Evolutionary conservation across 2,329 filamentous ascomycete genomes (phyloP).

Genomic region (Fusarium sp.): DNA sequence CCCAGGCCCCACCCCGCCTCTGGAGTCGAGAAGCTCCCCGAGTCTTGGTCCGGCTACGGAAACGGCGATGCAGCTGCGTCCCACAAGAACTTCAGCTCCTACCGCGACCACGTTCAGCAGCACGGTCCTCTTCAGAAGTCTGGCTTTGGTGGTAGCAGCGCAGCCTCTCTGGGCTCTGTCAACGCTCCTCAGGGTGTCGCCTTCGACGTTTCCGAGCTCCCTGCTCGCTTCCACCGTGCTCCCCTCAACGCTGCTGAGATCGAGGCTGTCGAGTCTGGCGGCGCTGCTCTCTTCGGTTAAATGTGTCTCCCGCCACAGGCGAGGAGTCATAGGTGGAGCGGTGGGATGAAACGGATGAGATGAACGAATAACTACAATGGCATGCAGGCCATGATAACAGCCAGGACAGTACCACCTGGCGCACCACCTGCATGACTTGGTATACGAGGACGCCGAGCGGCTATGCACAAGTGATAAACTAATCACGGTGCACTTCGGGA

Average conservation of each 20-base stretch:
- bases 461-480: constrained; percentile 20
- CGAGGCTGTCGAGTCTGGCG: constrained; percentile 93
- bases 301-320: constrained; percentile 23
- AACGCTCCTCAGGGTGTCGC: constrained; percentile 76
- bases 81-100: constrained; percentile 76
- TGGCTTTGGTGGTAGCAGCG: constrained; percentile 71
- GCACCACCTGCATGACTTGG: constrained; percentile 27
- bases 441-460: constrained; percentile 39
- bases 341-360: constrained; percentile 33
- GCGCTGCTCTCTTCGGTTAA: constrained; percentile 70
- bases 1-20: constrained; percentile 79
- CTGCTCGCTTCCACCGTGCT: constrained; percentile 80
- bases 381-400: constrained; percentile 26
- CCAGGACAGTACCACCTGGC: constrained; percentile 32
- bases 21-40: constrained; percentile 71
- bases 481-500: constrained; percentile 23
- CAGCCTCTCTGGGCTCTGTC: constrained; percentile 78
- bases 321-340: constrained; percentile 41
- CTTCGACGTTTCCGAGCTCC: constrained; percentile 92
- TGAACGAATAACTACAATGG: constrained; percentile 36
- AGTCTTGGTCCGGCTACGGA: constrained; percentile 56
- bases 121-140: constrained; percentile 77
- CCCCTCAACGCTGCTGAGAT: constrained; percentile 86
- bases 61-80: constrained; percentile 52
- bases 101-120: constrained; percentile 82